Base-by-base conservation (phyloP, 208 protist species). In the Borovskyia barvae region DNA sequence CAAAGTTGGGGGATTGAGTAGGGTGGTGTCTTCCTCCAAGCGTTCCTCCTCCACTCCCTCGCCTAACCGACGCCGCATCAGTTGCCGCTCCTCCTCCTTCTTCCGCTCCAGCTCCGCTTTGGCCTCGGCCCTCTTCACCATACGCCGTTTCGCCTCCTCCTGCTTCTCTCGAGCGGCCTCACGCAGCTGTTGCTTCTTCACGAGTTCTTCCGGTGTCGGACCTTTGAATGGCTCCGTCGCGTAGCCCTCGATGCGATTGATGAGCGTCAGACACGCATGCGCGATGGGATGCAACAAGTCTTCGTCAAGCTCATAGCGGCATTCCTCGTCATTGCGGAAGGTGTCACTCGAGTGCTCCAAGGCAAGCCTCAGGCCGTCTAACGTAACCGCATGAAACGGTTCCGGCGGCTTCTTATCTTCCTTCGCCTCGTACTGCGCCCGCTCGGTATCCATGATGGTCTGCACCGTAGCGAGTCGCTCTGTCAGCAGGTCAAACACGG, bases 181-280 rank as follows among this genome's bases (percentile, higher is more conserved):
- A 12, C 83, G 82, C 30, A 77, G 63, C 33, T 69, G 73, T 5
- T 65, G 64, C 57, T 95, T 95, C 39, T 66, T 67, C 15, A 33
- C 62, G 37, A 82, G 17, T 32, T 85, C 81, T 47, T 86, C 76
- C 11, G 68, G 69, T 2, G 72, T 80, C 17, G 76, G 82, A 28
- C 61, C 57, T 12, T 52, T 67, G 69, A 82, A 87, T 5, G 85
- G 79, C 24, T 32, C 41, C n/a, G 85, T 88, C 5, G 57, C 60
- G 62, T 84, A 95, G 35, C 89, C 89, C 51, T 95, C 89, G 61
- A 95, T 87, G 5, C 69, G 57, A 52, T 95, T 95, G 30, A 93
- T 61, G 26, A 84, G 69, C 2, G 62, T 77, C 39, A 93, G 37
- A 35, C 78, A 90, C 9, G 81, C 85, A 60, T 95, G 81, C 15